A percentile compares a stretch with the other conserved stretches of the same genome.
Evolutionary conservation across 441 rosid species (phyloP).

Genomic region (Jatropha podagrica): DNA sequence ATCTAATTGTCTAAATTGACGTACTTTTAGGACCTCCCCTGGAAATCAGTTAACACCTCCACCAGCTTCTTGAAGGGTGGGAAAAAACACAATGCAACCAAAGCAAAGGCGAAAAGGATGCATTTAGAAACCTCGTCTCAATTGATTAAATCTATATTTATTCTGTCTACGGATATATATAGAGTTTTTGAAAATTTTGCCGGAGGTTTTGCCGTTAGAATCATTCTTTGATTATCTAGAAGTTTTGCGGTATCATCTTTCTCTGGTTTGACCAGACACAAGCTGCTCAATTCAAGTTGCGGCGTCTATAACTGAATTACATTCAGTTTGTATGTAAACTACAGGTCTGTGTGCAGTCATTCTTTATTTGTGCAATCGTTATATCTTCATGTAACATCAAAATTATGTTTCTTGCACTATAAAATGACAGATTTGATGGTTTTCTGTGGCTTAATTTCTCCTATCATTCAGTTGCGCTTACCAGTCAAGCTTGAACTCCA

Average conservation of each 20-base stretch:
- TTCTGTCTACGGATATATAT: not conserved
- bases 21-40: slow-evolving; percentile 40
- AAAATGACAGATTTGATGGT: slow-evolving; percentile 16
- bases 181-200: slow-evolving; percentile 20
- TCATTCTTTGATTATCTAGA: slow-evolving; percentile 20
- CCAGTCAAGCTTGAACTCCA: not conserved
- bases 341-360: not conserved
- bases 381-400: not conserved
- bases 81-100: not conserved
- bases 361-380: slow-evolving; percentile 9
- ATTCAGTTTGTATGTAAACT: slow-evolving; percentile 18
- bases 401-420: not conserved
- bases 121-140: slow-evolving; percentile 25
- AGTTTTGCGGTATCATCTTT: slow-evolving; percentile 18
- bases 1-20: slow-evolving; percentile 23
- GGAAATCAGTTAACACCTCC: slow-evolving; percentile 57
- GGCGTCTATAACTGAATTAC: not conserved
- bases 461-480: not conserved
- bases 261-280: slow-evolving; percentile 20
- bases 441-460: slow-evolving; percentile 1
- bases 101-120: slow-evolving; percentile 21
- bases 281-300: slow-evolving; percentile 18
- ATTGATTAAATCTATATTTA: slow-evolving; percentile 12
- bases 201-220: slow-evolving; percentile 14
- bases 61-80: slow-evolving; percentile 40